Evolutionary conservation across 768 basidiomycete genomes (phyloP).

Genomic region (Phlebiopsis gigantea): DNA sequence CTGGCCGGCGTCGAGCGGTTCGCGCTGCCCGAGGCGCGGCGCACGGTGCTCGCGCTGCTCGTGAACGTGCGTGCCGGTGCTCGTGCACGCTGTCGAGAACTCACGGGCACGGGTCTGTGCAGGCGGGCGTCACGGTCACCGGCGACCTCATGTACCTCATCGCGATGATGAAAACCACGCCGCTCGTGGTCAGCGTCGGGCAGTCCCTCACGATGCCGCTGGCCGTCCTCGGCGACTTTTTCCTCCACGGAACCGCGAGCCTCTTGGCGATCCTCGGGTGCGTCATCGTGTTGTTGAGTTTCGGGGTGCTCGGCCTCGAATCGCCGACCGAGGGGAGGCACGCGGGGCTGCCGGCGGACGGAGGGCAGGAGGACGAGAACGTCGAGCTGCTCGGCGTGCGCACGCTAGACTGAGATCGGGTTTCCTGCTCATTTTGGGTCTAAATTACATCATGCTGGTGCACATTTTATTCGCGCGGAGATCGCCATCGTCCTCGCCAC

Average conservation of each 20-base stretch:
- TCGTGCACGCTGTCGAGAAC: not conserved
- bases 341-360: slow-evolving; percentile 1
- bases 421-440: not conserved
- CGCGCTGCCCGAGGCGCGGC: slow-evolving; percentile 52
- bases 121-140: slow-evolving; percentile 79
- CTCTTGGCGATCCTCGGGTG: slow-evolving; percentile 68
- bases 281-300: slow-evolving; percentile 66
- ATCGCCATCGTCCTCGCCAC: too few relatives aligned
- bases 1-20: slow-evolving; percentile 63
- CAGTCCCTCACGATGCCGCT: slow-evolving; percentile 90
- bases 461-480: too few relatives aligned
- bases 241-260: slow-evolving; percentile 53
- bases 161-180: slow-evolving; percentile 95
- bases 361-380: slow-evolving; percentile 6
- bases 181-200: slow-evolving; percentile 90
- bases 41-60: slow-evolving; percentile 31
- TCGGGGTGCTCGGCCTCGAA: slow-evolving; percentile 63
- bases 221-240: slow-evolving; percentile 76
- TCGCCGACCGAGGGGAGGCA: slow-evolving; percentile 22
- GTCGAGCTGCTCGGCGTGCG: not conserved
- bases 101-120: too few relatives aligned
- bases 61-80: slow-evolving; percentile 5
- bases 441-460: not conserved
- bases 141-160: slow-evolving; percentile 83
- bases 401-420: not conserved